Evolutionary conservation across 768 basidiomycete genomes (phyloP).

Genomic region (Lactarius vividus): DNA sequence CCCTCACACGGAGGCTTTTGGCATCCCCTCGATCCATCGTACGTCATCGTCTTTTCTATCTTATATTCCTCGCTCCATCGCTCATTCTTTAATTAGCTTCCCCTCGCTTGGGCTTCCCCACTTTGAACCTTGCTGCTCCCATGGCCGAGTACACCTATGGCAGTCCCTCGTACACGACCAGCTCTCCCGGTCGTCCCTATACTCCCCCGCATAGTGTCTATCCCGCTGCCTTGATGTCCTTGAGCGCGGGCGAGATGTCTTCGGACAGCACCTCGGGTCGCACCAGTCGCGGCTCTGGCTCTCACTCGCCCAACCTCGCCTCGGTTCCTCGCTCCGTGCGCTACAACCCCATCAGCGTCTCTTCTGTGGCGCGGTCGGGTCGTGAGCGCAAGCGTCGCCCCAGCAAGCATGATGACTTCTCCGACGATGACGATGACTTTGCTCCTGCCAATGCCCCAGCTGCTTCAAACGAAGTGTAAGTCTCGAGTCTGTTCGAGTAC

Average conservation of each 20-base stretch:
- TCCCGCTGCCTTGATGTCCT: slow-evolving; percentile 68
- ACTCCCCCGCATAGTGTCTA: slow-evolving; percentile 70
- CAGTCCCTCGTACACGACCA: slow-evolving; percentile 51
- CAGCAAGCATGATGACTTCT: slow-evolving; percentile 54
- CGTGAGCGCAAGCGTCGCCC: slow-evolving; percentile 43
- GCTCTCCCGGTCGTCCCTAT: slow-evolving; percentile 58
- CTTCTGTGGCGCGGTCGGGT: slow-evolving; percentile 51
- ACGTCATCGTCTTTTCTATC: slow-evolving; percentile 36
- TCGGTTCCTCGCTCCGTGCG: slow-evolving; percentile 73
- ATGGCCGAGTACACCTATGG: slow-evolving; percentile 63
- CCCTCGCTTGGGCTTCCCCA: slow-evolving; percentile 62
- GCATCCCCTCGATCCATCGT: slow-evolving; percentile 60
- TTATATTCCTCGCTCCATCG: slow-evolving; percentile 22
- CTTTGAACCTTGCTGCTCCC: slow-evolving; percentile 54
- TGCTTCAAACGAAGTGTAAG: slow-evolving; percentile 53
- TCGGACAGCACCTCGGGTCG: slow-evolving; percentile 70
- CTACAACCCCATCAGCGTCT: slow-evolving; percentile 63
- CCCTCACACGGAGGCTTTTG: slow-evolving; percentile 57
- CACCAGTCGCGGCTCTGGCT: slow-evolving; percentile 65
- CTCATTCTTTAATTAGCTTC: slow-evolving; percentile 35
- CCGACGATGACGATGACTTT: slow-evolving; percentile 76
- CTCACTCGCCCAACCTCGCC: slow-evolving; percentile 53
- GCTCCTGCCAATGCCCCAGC: slow-evolving; percentile 48
- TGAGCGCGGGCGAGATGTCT: slow-evolving; percentile 67
- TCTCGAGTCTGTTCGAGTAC: slow-evolving; percentile 18